phyloP scores from a whole-genome alignment of 352 stramenopile species.

The Hyaloperonospora arabidopsidis region DNA sequence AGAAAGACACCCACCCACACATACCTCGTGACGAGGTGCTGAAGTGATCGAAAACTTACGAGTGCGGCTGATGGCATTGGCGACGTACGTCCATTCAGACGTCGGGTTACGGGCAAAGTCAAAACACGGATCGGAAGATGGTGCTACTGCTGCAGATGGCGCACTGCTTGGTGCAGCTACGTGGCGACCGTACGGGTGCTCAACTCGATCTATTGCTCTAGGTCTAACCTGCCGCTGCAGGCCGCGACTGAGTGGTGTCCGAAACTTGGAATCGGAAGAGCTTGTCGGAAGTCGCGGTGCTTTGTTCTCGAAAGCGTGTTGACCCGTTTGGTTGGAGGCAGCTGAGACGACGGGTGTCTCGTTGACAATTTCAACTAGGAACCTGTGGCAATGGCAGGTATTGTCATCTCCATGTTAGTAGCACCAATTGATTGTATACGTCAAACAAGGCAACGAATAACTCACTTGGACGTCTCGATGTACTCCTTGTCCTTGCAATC shows the following conservation, averaged over 20 bases:
- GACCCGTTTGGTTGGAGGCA: background rate
- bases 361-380: conserved; percentile 67
- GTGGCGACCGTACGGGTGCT: conserved; percentile 16
- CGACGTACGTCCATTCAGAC: conserved; percentile 54
- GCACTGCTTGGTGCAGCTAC: background rate
- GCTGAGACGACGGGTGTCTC: conserved; percentile 34
- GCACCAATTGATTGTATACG: too few species aligned
- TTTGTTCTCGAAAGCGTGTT: too few species aligned
- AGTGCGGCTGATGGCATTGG: conserved; percentile 34
- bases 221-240: conserved; percentile 16
- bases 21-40: too few species aligned
- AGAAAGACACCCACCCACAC: background rate
- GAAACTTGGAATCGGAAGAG: conserved; percentile 27
- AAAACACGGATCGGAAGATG: conserved; percentile 17
- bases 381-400: conserved; percentile 28
- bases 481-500: conserved; percentile 56
- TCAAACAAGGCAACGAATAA: background rate
- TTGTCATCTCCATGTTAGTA: background rate
- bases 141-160: conserved; percentile 2
- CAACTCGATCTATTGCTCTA: conserved; percentile 2
- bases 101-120: conserved; percentile 54
- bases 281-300: too few species aligned
- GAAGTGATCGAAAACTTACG: conserved; percentile 25
- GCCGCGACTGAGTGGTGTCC: conserved; percentile 16
- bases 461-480: conserved; percentile 50